phyloP scores from a whole-genome alignment of 768 basidiomycete genomes.

The Termitomyces sp. region DNA sequence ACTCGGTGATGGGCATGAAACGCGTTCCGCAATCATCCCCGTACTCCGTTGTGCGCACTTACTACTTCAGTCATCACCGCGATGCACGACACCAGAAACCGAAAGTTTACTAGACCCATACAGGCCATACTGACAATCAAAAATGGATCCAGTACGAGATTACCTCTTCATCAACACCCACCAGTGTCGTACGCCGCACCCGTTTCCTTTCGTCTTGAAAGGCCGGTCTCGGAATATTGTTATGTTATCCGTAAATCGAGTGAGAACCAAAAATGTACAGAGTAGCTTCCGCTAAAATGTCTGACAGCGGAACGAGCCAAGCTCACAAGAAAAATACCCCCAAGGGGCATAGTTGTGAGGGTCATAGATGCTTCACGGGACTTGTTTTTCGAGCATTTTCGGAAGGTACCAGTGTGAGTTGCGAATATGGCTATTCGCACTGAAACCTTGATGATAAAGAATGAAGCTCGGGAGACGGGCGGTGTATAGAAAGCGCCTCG shows the following conservation, averaged over 20 bases:
- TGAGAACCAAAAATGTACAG: not conserved
- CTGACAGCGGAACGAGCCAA: conserved; percentile 71
- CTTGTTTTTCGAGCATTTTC: conserved; percentile 35
- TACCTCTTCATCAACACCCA: not conserved
- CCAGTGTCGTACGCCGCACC: no score
- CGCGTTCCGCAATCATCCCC: no score
- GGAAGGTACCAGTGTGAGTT: conserved; percentile 32
- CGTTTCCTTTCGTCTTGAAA: not conserved
- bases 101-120: not conserved
- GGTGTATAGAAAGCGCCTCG: not conserved
- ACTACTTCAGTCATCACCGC: no score
- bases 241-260: not conserved
- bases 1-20: no score
- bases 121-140: not conserved
- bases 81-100: no score
- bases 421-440: conserved; percentile 23
- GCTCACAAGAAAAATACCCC: conserved; percentile 20
- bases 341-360: conserved; percentile 24
- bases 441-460: conserved; percentile 24
- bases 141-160: not conserved
- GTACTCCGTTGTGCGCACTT: no score
- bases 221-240: not conserved
- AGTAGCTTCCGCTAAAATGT: conserved; percentile 21
- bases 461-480: conserved; percentile 2
- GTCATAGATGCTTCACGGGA: conserved; percentile 54